These are phyloP conservation scores for Nicotiana obtusifolia DNA, from an alignment of 257 asterid genomes.

Conservation along the genomic window DNA sequence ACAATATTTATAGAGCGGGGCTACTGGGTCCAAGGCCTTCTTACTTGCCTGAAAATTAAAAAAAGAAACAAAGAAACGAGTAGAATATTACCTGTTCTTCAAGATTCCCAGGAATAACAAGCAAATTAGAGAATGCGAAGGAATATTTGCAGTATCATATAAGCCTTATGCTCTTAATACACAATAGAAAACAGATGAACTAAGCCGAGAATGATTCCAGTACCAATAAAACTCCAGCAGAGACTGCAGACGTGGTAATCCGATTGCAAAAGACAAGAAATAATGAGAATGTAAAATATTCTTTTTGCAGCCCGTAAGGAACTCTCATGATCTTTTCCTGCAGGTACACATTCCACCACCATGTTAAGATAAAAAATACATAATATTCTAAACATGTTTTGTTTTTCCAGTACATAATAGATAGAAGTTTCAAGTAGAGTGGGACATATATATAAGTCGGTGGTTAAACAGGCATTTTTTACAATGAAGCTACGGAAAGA, in stretches of 20 bases:
- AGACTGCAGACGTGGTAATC: conserved; percentile 85
- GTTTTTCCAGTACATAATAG: background rate
- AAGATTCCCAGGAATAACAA: conserved; percentile 12
- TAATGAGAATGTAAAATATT: conserved; percentile 69
- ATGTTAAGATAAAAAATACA: conserved; percentile 10
- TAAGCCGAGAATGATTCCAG: conserved; percentile 10
- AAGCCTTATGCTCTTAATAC: conserved; percentile 4
- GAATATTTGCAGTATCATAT: background rate
- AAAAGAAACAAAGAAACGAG: background rate
- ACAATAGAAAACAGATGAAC: conserved; percentile 1
- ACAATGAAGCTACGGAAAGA: background rate
- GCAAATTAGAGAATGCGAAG: background rate
- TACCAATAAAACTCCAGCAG: conserved; percentile 86
- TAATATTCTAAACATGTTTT: background rate
- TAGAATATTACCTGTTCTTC: background rate
- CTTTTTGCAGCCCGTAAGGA: conserved; percentile 85
- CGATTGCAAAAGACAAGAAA: conserved; percentile 99
- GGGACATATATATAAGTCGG: background rate
- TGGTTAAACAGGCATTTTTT: background rate
- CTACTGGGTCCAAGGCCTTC: conserved; percentile 83
- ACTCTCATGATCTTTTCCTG: conserved; percentile 99
- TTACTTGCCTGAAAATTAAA: conserved; percentile 51
- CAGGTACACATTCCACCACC: conserved; percentile 18
- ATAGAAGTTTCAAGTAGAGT: background rate
- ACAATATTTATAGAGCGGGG: conserved; percentile 87